Percentiles rank a stretch among this genome's conserved stretches.
Conservation (phyloP, 2,329 filamentous ascomycete species). For the Paecilomyces formosus region DNA sequence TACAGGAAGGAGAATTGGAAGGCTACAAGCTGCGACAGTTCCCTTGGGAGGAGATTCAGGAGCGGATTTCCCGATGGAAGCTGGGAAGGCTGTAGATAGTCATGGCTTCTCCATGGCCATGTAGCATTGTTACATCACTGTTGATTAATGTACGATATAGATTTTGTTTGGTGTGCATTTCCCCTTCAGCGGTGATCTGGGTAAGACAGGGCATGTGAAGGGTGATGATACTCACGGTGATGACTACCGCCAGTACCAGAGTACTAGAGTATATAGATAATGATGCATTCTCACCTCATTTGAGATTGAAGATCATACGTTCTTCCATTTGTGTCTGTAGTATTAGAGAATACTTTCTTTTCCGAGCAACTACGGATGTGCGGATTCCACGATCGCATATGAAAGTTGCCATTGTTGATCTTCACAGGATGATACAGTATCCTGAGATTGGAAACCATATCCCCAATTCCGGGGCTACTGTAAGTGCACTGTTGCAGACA, state of each 20-base stretch:
- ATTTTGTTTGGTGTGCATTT: neutral
- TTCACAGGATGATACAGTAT: neutral
- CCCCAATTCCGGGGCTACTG: too few relatives aligned
- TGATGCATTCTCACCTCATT: neutral
- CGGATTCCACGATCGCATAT: neutral
- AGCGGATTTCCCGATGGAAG: constrained; percentile 75
- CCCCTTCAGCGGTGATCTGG: neutral
- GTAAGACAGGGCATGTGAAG: neutral
- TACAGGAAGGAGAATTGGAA: constrained; percentile 80
- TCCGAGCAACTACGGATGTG: neutral
- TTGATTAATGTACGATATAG: constrained; percentile 7
- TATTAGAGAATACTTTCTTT: neutral
- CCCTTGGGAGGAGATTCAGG: constrained; percentile 84
- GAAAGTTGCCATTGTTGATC: neutral
- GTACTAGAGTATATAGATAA: neutral
- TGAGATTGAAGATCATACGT: neutral
- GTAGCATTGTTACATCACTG: neutral
- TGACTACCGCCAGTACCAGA: neutral
- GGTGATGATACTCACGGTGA: neutral
- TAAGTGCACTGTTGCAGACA: too few relatives aligned
- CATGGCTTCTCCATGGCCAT: neutral
- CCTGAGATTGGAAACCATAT: neutral
- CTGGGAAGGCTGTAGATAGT: constrained; percentile 55
- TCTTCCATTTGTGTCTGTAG: neutral
- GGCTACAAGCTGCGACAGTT: constrained; percentile 61